Evolutionary conservation across 2,329 filamentous ascomycete genomes (phyloP).

Genomic region (Dichotomopilus funicola): DNA sequence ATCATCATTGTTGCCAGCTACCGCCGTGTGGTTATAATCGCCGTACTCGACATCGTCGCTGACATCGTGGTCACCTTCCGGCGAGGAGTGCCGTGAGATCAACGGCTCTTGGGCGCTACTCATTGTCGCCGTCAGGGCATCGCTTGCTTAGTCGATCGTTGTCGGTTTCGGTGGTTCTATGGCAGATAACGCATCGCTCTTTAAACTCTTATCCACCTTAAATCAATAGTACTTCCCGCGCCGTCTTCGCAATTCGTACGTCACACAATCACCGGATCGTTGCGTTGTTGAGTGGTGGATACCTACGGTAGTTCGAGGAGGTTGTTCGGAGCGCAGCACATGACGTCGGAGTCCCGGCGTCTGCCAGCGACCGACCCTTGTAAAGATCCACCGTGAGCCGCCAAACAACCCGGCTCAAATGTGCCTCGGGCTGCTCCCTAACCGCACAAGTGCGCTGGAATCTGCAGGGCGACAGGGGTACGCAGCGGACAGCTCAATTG

Average conservation of each 20-base stretch:
- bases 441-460: constrained; percentile 6
- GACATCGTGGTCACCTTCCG: not conserved
- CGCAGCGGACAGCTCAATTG: constrained; percentile 14
- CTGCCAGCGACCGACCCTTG: no score
- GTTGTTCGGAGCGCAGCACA: no score
- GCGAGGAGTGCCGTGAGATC: constrained; percentile 14
- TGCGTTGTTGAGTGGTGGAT: no score
- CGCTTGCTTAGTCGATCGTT: not conserved
- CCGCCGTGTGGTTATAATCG: not conserved
- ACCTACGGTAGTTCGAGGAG: no score
- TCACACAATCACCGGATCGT: no score
- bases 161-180: not conserved
- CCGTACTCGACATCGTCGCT: not conserved
- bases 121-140: constrained; percentile 9
- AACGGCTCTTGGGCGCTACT: constrained; percentile 22
- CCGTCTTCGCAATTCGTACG: no score
- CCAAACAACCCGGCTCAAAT: no score
- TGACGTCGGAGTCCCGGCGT: no score
- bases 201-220: no score
- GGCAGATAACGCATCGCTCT: no score
- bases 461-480: constrained; percentile 8
- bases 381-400: no score
- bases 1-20: not conserved
- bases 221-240: no score
- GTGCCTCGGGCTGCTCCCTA: not conserved